Percentiles rank a stretch among this genome's conserved stretches.
Conservation (phyloP, 2,329 filamentous ascomycete species). For the Trichoderma hamatum region DNA sequence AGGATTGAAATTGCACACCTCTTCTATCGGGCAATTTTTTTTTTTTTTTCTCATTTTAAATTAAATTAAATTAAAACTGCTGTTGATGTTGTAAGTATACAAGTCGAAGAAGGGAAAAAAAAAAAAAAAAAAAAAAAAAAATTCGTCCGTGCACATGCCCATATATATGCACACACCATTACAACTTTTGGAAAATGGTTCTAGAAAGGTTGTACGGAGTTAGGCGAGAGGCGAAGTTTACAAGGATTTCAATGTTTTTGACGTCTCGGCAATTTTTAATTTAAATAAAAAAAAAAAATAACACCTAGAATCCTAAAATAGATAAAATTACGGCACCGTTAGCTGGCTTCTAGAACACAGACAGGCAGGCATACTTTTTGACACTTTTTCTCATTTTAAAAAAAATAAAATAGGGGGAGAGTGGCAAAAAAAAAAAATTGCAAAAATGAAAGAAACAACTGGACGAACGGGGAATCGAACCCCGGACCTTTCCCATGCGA, state of each 20-base stretch:
- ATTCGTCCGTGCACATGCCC: background rate
- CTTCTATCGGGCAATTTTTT: background rate
- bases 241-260: background rate
- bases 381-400: background rate
- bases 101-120: background rate
- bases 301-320: background rate
- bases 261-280: background rate
- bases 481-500: constrained; percentile 28
- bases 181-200: background rate
- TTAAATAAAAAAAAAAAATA: background rate
- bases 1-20: background rate
- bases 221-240: background rate
- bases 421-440: background rate
- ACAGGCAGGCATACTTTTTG: too few relatives aligned
- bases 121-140: background rate
- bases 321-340: background rate
- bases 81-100: too few relatives aligned
- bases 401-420: background rate
- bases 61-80: background rate
- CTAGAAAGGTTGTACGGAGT: background rate
- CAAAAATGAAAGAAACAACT: background rate
- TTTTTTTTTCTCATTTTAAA: background rate
- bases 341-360: too few relatives aligned
- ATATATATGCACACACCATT: background rate
- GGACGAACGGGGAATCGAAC: constrained; percentile 31